Evolutionary conservation across 352 stramenopile species (phyloP).

Genomic region (Phytophthora litchii): DNA sequence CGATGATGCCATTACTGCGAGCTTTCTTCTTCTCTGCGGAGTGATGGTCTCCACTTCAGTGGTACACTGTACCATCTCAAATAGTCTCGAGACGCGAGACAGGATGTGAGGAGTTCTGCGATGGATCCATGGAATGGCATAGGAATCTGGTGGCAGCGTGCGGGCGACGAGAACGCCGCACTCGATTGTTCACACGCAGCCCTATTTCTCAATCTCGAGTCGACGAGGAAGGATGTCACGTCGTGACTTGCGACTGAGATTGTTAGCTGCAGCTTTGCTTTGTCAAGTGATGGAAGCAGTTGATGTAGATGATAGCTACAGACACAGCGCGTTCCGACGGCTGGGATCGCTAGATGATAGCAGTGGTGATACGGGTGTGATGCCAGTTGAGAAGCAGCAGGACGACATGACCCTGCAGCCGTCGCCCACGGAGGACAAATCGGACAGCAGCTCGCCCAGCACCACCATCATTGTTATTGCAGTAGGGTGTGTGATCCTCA

Average conservation of each 20-base stretch:
- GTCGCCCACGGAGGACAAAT: constrained; percentile 1
- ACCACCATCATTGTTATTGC: constrained; percentile 27
- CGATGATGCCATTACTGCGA: constrained; percentile 18
- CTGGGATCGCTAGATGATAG: constrained; percentile 2
- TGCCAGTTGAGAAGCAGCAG: constrained; percentile 13
- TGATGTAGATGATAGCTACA: constrained; percentile 2
- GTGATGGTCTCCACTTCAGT: constrained; percentile 14
- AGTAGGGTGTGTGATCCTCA: constrained; percentile 17
- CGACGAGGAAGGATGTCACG: constrained; percentile 18
- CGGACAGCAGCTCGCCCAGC: constrained; percentile 15
- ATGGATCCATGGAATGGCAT: constrained; percentile 24
- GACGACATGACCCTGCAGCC: constrained; percentile 11
- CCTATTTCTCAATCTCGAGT: constrained; percentile 24
- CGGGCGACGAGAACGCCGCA: not conserved
- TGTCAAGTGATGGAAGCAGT: constrained; percentile 8
- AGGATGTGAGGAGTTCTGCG: constrained; percentile 13
- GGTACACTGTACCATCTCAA: not conserved
- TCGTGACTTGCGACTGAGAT: constrained; percentile 14
- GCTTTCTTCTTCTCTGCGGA: constrained; percentile 13
- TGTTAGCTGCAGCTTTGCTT: constrained; percentile 13
- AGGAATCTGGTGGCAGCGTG: constrained; percentile 25
- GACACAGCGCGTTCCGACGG: not conserved
- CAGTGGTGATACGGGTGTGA: constrained; percentile 4
- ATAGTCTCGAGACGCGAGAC: no score
- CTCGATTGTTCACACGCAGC: constrained; percentile 4